phyloP scores from a whole-genome alignment of 1,284 basidiomycete species.

The Ganoderma sinense region DNA sequence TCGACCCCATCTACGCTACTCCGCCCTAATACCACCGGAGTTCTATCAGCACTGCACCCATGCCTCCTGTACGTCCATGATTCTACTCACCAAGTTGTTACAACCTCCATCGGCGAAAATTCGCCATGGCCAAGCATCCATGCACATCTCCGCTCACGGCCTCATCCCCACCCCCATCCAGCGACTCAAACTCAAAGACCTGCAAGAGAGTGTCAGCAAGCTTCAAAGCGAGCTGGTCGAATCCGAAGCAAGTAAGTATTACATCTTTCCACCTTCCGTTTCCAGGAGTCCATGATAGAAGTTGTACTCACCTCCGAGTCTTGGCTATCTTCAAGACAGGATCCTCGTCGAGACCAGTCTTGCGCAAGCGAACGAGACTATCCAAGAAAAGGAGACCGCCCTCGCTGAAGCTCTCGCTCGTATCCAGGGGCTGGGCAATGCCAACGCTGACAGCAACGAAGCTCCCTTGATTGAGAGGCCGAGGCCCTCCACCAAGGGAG shows the following conservation, averaged over 20 bases:
- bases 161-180: background rate
- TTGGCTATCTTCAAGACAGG: background rate
- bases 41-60: too few species aligned
- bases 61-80: too few species aligned
- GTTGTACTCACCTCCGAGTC: background rate
- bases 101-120: background rate
- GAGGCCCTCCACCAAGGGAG: background rate
- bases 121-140: too few species aligned
- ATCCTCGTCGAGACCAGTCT: background rate
- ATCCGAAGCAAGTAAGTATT: background rate
- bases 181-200: background rate
- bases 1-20: too few species aligned
- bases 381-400: background rate
- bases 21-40: too few species aligned
- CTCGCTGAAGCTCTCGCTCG: background rate
- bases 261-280: too few species aligned
- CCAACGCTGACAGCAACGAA: background rate
- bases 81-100: background rate
- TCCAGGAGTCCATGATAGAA: background rate
- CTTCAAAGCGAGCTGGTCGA: background rate
- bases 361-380: background rate
- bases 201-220: background rate
- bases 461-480: background rate
- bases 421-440: background rate
- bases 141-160: background rate